phyloP scores from a whole-genome alignment of 2,329 filamentous ascomycete species.

The Calycina herbarum region DNA sequence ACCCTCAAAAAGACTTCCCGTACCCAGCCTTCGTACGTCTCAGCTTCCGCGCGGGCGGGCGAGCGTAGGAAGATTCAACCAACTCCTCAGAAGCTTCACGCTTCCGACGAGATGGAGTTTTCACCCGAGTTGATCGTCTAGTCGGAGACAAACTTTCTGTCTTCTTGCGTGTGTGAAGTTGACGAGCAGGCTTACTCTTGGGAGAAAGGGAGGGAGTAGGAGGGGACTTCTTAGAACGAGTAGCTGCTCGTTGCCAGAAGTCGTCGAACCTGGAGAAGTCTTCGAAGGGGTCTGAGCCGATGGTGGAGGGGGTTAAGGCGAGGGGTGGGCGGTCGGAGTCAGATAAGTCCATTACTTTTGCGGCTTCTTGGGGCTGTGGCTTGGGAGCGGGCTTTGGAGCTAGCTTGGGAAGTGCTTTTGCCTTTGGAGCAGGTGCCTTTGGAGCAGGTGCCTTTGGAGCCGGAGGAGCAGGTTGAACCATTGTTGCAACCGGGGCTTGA shows the following conservation, averaged over 20 bases:
- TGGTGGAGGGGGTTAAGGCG: background rate
- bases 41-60: background rate
- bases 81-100: background rate
- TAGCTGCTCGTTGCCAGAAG: background rate
- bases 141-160: background rate
- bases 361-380: background rate
- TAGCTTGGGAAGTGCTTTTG: background rate
- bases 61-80: background rate
- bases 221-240: background rate
- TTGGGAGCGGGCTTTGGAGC: background rate
- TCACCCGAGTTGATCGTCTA: background rate
- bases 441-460: background rate
- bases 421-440: background rate
- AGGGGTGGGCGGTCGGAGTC: background rate
- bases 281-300: background rate
- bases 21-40: background rate
- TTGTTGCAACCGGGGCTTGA: background rate
- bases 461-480: background rate
- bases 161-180: background rate
- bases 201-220: background rate
- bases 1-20: too few relatives aligned
- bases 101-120: background rate
- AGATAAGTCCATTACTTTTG: background rate
- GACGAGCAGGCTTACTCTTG: background rate
- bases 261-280: background rate